A percentile compares a stretch with the other conserved stretches of the same genome.
Evolutionary conservation across 441 rosid species (phyloP).

Genomic region (Arabidopsis lyrata): DNA sequence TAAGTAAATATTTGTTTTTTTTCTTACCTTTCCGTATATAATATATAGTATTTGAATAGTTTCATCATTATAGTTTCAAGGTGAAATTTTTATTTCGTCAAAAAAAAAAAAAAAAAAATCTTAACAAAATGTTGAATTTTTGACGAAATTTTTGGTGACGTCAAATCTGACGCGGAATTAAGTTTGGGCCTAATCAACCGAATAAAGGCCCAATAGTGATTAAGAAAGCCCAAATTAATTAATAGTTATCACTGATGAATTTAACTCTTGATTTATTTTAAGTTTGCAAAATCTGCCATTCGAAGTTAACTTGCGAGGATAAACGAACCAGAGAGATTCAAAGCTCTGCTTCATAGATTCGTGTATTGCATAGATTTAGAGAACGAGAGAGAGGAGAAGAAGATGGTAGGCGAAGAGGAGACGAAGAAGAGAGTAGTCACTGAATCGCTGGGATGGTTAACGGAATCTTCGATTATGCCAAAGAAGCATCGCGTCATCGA

Average conservation of each 20-base stretch:
- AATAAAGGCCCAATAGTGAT: background rate
- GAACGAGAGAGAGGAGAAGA: background rate
- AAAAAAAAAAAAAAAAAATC: too few species aligned
- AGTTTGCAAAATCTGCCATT: conserved; percentile 1
- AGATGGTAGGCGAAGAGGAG: conserved; percentile 56
- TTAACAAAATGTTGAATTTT: too few species aligned
- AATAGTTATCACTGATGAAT: background rate
- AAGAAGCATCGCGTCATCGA: conserved; percentile 85
- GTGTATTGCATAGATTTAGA: background rate
- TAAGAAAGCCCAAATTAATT: background rate
- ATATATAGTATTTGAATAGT: too few species aligned
- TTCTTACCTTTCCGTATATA: too few species aligned
- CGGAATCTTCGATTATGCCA: conserved; percentile 91
- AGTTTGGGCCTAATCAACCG: background rate
- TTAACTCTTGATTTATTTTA: background rate
- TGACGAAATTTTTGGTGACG: background rate
- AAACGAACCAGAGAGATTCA: conserved; percentile 22
- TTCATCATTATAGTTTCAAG: too few species aligned
- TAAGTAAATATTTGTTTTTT: background rate
- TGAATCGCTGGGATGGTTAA: conserved; percentile 95
- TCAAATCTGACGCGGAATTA: background rate
- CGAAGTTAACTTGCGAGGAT: background rate
- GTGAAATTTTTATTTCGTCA: too few species aligned
- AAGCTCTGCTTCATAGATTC: conserved; percentile 4
- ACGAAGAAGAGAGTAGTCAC: conserved; percentile 69